Evolutionary conservation across 371 early-diverging fungal species (phyloP).

Genomic region (Lichtheimia ornata): DNA sequence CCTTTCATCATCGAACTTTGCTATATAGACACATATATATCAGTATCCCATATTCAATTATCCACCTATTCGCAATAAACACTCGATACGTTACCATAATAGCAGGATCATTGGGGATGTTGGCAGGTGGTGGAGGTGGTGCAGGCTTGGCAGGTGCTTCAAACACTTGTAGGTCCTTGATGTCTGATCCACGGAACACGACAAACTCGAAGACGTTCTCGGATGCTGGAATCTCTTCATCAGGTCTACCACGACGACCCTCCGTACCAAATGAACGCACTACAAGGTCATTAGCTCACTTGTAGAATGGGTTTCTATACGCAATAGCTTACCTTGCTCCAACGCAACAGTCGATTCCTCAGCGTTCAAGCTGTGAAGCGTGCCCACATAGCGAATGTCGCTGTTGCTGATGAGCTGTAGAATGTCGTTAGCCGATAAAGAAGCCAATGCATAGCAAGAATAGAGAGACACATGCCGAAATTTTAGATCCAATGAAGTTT

Average conservation of each 20-base stretch:
- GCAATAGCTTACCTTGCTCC: constrained; percentile 66
- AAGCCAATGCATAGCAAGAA: neutral
- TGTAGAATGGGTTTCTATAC: too few relatives aligned
- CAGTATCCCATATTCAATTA: too few relatives aligned
- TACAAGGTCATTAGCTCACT: constrained; percentile 15
- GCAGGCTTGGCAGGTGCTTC: constrained; percentile 65
- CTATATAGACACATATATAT: neutral
- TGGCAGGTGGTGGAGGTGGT: constrained; percentile 56
- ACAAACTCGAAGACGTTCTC: constrained; percentile 89
- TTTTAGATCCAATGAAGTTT: constrained; percentile 75
- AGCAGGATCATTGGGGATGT: constrained; percentile 85
- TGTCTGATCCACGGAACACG: constrained; percentile 91
- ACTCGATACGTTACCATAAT: constrained; percentile 67
- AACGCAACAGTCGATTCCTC: constrained; percentile 90
- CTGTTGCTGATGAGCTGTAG: constrained; percentile 80
- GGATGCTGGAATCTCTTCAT: constrained; percentile 82
- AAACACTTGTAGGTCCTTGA: constrained; percentile 90
- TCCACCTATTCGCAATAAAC: too few relatives aligned
- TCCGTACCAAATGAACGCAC: constrained; percentile 87
- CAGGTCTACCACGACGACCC: constrained; percentile 77
- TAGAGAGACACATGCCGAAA: constrained; percentile 43
- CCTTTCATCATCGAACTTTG: constrained; percentile 34
- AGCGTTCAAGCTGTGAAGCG: constrained; percentile 85
- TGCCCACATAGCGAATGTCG: constrained; percentile 92
- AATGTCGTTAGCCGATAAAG: neutral